Percentiles rank a stretch among this genome's conserved stretches.
phyloP scores from a whole-genome alignment of 2,329 filamentous ascomycete genomes.

The Arthrobotrys megalospora region DNA sequence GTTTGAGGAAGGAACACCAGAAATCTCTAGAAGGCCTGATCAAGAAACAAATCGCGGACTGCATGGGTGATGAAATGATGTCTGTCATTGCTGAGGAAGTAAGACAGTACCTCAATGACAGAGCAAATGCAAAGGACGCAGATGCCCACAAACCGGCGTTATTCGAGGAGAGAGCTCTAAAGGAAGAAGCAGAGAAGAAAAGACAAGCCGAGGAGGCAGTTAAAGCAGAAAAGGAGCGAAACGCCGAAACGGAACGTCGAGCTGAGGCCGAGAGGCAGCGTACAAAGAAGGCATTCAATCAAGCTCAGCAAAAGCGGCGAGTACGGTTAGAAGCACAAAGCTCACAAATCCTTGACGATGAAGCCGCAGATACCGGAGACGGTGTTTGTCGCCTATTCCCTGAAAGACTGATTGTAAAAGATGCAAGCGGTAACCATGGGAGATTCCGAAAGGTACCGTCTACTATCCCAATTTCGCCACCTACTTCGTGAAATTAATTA shows the following conservation, averaged over 20 bases:
- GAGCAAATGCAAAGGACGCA: constrained; percentile 81
- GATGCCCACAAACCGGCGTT: constrained; percentile 85
- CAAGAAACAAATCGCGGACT: constrained; percentile 77
- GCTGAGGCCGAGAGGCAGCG: constrained; percentile 67
- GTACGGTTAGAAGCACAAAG: constrained; percentile 35
- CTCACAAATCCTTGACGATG: constrained; percentile 31
- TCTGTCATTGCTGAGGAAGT: constrained; percentile 75
- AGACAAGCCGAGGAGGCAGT: constrained; percentile 72
- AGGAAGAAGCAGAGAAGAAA: constrained; percentile 78
- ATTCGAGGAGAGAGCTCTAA: constrained; percentile 87
- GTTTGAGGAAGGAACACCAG: constrained; percentile 41
- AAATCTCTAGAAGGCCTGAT: constrained; percentile 76
- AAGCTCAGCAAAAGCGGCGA: constrained; percentile 62
- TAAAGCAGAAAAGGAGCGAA: constrained; percentile 69
- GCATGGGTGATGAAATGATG: constrained; percentile 77
- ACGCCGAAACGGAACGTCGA: constrained; percentile 73
- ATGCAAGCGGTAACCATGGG: constrained; percentile 45
- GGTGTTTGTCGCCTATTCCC: constrained; percentile 38
- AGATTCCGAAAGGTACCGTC: constrained; percentile 47
- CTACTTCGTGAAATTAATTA: background rate
- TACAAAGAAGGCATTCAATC: constrained; percentile 65
- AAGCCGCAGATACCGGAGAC: constrained; percentile 24
- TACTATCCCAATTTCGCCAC: background rate
- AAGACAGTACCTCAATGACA: constrained; percentile 84
- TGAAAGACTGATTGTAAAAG: constrained; percentile 52